phyloP scores from a whole-genome alignment of 139 green algal species.

The Pleodorina starrii region DNA sequence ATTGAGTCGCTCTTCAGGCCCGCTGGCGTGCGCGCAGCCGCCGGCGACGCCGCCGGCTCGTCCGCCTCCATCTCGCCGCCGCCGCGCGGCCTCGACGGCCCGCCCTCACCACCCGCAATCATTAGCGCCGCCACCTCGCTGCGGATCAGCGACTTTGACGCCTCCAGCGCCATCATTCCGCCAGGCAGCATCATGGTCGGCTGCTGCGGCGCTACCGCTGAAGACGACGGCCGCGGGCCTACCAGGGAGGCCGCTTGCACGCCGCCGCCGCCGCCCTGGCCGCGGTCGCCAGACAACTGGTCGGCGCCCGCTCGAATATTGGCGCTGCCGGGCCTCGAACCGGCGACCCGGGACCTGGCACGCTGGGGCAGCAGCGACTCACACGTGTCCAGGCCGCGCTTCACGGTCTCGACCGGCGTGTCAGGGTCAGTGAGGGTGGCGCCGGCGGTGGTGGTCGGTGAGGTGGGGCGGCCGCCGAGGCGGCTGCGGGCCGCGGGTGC shows the following conservation, averaged over 20 bases:
- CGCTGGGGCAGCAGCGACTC: neutral
- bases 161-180: conserved; percentile 27
- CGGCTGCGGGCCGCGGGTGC: neutral
- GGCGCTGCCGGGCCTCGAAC: neutral
- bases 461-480: neutral
- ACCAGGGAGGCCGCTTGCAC: neutral
- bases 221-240: neutral
- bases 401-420: neutral
- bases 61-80: neutral
- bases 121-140: conserved; percentile 33
- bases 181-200: conserved; percentile 24
- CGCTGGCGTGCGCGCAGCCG: neutral
- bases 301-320: neutral
- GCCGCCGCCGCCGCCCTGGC: neutral
- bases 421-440: neutral
- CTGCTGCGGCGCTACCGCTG: neutral
- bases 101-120: neutral
- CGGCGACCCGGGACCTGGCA: neutral
- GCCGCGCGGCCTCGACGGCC: too few species aligned
- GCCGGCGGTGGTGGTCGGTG: neutral
- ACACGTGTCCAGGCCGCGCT: neutral
- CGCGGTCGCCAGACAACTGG: neutral
- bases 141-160: conserved; percentile 35
- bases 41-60: neutral
- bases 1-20: conserved; percentile 22